Base-by-base conservation (phyloP, 2,329 filamentous ascomycete genomes). In the Sclerotinia nivalis region DNA sequence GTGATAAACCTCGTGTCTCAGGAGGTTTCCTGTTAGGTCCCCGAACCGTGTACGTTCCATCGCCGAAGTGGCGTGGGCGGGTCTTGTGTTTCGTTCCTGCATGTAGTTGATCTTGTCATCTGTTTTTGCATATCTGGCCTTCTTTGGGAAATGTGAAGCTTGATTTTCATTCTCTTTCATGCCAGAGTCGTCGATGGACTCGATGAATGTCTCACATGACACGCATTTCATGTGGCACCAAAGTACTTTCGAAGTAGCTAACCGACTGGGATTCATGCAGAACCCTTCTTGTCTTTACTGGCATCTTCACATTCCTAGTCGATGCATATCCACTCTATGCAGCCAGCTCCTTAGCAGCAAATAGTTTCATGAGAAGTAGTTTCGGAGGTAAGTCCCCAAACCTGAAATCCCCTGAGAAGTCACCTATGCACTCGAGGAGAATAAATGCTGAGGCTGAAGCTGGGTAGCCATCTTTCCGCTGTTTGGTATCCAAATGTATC, bases 241-340 rank as follows among this genome's bases (percentile, higher is more conserved):
- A 68, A 72, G 50, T 71, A 50, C 67, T 50, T 67, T 71, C 49
- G 50, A 61, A 50, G 70, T 74, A 50, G 74, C 76, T 77, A 77
- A 78, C 74, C 71, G 71, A n/a, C 72, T 72, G 70, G 69, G 70
- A 72, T 61, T 49, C 28, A 58, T 71, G 61, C 69, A 93, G 91
- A 66, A 90, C 88, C 68, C 86, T 97, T 71, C 86, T 96, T 70
- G 88, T 91, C 43, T 97, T 93, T 80, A 90, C 88, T 69, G 93
- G 93, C 66, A 88, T 96, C 74, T 97, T 97, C 80, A 96, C 93
- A 18, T 97, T 96, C 81, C 73, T 79, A 80, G 90, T 92, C 74
- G 91, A 93, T 78, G 90, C 91, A 31, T 94, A 94, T 80, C 90
- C 91, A 68, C 80, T 88, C 37, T 93, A 92, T 78, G 91, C 91